Evolutionary conservation across 306 rosid genomes (phyloP).

Genomic region (Vigna radiata): DNA sequence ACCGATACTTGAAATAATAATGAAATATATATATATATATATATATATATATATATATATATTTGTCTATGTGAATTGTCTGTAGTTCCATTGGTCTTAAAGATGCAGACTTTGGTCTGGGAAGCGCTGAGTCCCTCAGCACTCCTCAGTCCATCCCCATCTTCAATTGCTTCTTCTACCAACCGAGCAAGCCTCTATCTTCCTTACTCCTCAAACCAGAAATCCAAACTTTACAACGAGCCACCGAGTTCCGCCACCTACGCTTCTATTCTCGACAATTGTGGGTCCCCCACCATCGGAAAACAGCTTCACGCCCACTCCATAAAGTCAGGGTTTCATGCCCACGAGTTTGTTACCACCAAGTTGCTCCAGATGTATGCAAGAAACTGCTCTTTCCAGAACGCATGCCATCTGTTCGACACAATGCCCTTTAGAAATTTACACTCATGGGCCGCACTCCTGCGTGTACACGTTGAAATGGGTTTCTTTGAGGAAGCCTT

Average conservation of each 20-base stretch:
- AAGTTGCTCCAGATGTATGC: conserved; percentile 63
- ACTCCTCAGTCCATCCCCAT: neutral
- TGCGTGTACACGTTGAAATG: conserved; percentile 44
- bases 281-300: conserved; percentile 48
- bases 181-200: conserved; percentile 24
- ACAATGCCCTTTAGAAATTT: conserved; percentile 56
- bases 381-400: conserved; percentile 39
- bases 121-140: conserved; percentile 21
- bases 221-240: conserved; percentile 1
- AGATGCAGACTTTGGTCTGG: conserved; percentile 28
- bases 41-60: no score
- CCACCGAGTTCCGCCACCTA: conserved; percentile 50
- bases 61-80: neutral
- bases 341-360: conserved; percentile 52
- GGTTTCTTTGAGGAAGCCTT: conserved; percentile 51
- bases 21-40: no score
- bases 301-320: conserved; percentile 59
- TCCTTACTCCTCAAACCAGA: conserved; percentile 31
- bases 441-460: conserved; percentile 59
- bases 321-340: conserved; percentile 49
- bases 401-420: conserved; percentile 51
- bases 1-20: no score
- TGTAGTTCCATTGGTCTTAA: neutral
- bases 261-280: conserved; percentile 53
- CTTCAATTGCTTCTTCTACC: conserved; percentile 4